A percentile compares a stretch with the other conserved stretches of the same genome.
Conservation (phyloP, 2,329 filamentous ascomycete genomes). For the Trichophyton rubrum region DNA sequence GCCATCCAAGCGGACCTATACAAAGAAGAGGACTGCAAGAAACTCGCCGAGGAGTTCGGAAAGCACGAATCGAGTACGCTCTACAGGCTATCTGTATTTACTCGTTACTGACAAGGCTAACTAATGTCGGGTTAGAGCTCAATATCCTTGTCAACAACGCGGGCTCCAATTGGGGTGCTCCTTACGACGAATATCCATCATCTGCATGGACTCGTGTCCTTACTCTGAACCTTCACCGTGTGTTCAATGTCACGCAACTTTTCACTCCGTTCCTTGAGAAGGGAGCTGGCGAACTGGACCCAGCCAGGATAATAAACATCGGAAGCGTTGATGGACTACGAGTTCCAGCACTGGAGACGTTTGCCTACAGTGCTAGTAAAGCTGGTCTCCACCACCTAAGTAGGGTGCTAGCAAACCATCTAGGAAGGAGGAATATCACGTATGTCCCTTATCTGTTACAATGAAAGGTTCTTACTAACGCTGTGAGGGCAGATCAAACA, state of each 20-base stretch:
- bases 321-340: conserved; percentile 43
- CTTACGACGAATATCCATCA: conserved; percentile 47
- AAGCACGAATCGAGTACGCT: conserved; percentile 43
- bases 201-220: conserved; percentile 47
- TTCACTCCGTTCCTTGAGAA: conserved; percentile 38
- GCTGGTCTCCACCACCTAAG: conserved; percentile 43
- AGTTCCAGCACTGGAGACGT: conserved; percentile 41
- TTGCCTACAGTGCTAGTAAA: conserved; percentile 42
- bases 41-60: conserved; percentile 36
- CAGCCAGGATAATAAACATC: conserved; percentile 42
- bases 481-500: conserved; percentile 44
- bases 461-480: conserved; percentile 48
- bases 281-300: conserved; percentile 32
- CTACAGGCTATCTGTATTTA: neutral
- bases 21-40: conserved; percentile 40
- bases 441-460: conserved; percentile 27
- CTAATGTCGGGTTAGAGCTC: conserved; percentile 40
- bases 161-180: conserved; percentile 43
- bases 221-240: conserved; percentile 42
- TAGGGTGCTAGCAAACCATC: conserved; percentile 39
- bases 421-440: conserved; percentile 42
- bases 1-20: conserved; percentile 42
- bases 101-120: conserved; percentile 21
- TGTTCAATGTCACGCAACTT: conserved; percentile 38
- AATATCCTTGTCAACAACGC: conserved; percentile 42